A percentile compares a stretch with the other conserved stretches of the same genome.
These are phyloP conservation scores for Globisporangium okanoganense DNA, from an alignment of 352 stramenopile species.

Conservation along the genomic window DNA sequence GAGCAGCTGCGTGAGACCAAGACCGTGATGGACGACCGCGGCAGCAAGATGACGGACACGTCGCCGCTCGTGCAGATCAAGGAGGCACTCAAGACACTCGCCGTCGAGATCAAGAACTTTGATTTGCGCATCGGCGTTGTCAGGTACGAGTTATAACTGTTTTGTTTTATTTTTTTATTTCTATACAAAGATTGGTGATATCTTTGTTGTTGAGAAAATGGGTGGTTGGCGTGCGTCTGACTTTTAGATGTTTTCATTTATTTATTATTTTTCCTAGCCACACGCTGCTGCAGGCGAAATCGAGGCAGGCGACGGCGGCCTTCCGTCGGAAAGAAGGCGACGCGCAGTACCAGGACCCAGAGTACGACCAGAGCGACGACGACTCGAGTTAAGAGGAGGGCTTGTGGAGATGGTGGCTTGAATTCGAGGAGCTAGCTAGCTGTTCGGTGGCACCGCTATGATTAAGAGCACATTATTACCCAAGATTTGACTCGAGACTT, in stretches of 20 bases:
- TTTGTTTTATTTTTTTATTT: too few species aligned
- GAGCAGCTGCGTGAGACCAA: slow-evolving; percentile 80
- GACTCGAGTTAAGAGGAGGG: slow-evolving; percentile 74
- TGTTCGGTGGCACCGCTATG: too few species aligned
- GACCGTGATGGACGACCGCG: slow-evolving; percentile 70
- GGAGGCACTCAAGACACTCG: slow-evolving; percentile 73
- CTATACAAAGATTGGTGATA: too few species aligned
- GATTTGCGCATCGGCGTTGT: slow-evolving; percentile 80
- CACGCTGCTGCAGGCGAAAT: slow-evolving; percentile 73
- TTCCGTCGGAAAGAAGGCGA: slow-evolving; percentile 36
- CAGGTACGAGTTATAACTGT: slow-evolving; percentile 17
- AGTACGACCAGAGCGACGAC: slow-evolving; percentile 80
- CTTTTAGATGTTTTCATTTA: neutral
- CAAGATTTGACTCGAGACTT: too few species aligned
- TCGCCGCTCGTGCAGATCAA: slow-evolving; percentile 84
- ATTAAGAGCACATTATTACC: too few species aligned
- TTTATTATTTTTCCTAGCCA: slow-evolving; percentile 23
- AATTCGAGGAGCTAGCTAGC: too few species aligned
- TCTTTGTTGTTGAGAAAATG: neutral
- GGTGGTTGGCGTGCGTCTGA: neutral
- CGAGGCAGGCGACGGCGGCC: slow-evolving; percentile 43
- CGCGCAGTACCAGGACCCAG: slow-evolving; percentile 55
- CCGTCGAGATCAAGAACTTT: slow-evolving; percentile 76
- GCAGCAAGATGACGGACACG: slow-evolving; percentile 85
- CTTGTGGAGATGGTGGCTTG: too few species aligned